Conservation (phyloP, 805 yeast species). For the Ogataea dorogensis region DNA sequence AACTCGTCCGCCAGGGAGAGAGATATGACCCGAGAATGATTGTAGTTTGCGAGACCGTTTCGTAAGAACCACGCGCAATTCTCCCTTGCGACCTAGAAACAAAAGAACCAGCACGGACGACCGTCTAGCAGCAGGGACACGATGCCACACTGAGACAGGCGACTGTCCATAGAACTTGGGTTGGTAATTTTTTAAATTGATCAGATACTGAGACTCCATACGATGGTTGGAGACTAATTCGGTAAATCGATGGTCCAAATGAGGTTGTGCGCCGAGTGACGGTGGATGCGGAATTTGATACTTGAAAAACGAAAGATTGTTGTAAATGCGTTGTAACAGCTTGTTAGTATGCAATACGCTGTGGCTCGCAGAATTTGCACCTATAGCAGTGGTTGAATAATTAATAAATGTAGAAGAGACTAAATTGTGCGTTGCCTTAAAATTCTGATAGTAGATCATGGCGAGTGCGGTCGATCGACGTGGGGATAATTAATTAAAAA, state of each 20-base stretch:
- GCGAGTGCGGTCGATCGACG: conserved; percentile 16
- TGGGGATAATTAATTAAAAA: not conserved
- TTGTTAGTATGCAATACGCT: conserved; percentile 15
- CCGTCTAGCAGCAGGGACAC: conserved; percentile 62
- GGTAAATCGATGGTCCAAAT: conserved; percentile 10
- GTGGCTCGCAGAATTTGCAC: conserved; percentile 11
- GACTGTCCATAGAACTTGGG: conserved; percentile 36
- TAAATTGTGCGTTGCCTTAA: conserved; percentile 21
- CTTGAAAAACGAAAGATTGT: conserved; percentile 19
- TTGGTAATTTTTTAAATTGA: conserved; percentile 35
- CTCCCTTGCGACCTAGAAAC: conserved; percentile 70
- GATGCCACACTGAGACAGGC: conserved; percentile 54
- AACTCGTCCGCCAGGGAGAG: conserved; percentile 93
- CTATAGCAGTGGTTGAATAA: conserved; percentile 17
- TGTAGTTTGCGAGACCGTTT: conserved; percentile 67
- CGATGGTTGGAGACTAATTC: conserved; percentile 23
- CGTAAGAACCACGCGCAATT: conserved; percentile 74
- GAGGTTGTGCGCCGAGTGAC: conserved; percentile 9
- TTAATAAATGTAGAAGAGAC: conserved; percentile 21
- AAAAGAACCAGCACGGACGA: conserved; percentile 78
- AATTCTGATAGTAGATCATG: conserved; percentile 23
- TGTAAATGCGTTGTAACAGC: conserved; percentile 16
- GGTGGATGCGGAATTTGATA: conserved; percentile 28
- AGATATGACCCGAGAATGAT: conserved; percentile 84
- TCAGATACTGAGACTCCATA: conserved; percentile 36